Conservation (phyloP, 257 asterid species). For the Solanum chaucha region DNA sequence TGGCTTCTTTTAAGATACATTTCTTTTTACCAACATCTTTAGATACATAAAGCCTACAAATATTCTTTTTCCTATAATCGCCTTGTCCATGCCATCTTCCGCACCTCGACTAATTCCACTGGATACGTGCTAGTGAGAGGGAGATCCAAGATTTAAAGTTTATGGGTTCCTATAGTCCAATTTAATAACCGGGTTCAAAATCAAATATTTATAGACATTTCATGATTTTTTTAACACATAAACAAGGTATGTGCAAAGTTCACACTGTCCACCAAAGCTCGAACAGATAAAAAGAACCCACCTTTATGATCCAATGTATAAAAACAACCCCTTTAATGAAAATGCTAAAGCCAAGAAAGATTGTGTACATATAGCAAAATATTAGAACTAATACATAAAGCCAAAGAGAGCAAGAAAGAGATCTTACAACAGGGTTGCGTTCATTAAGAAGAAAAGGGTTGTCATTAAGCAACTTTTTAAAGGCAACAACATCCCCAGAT, state of each 20-base stretch:
- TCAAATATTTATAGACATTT: neutral
- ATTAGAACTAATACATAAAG: neutral
- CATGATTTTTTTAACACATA: neutral
- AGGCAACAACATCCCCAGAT: conserved; percentile 65
- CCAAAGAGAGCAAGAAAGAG: neutral
- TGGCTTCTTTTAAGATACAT: neutral
- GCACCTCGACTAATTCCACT: neutral
- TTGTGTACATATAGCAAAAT: neutral
- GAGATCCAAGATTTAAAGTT: neutral
- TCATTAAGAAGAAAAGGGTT: conserved; percentile 84
- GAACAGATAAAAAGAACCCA: neutral
- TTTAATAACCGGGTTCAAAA: neutral
- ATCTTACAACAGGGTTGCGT: conserved; percentile 81
- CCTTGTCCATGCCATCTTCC: neutral
- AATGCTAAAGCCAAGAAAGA: neutral
- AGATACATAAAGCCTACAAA: neutral
- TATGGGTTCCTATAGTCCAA: neutral
- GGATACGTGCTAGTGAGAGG: neutral
- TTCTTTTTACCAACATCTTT: neutral
- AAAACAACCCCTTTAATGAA: neutral
- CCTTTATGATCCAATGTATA: neutral
- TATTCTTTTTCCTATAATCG: neutral
- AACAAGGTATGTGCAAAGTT: neutral
- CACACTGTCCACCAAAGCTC: neutral
- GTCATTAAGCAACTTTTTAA: conserved; percentile 63